Evolutionary conservation across 805 yeast species (phyloP).

Genomic region (Zygosaccharomyces pseudorouxii): DNA sequence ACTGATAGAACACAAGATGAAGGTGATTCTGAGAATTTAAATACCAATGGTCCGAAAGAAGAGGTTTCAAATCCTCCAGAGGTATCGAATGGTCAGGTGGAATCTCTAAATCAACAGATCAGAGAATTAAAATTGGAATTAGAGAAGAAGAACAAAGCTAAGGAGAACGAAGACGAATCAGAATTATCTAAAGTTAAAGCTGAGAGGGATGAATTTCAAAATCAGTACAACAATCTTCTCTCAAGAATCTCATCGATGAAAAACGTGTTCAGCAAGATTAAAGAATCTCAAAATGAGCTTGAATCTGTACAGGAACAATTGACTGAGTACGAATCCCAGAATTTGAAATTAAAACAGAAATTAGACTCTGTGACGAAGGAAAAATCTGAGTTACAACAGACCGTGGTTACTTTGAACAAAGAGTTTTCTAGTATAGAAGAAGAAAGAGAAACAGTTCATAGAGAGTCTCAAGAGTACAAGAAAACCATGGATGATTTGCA

Average conservation of each 20-base stretch:
- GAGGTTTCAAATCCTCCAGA: not conserved
- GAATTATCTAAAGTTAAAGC: conserved; percentile 38
- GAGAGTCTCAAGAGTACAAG: conserved; percentile 48
- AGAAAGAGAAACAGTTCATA: conserved; percentile 48
- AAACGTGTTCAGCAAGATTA: conserved; percentile 65
- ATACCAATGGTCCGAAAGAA: not conserved
- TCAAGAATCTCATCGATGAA: conserved; percentile 70
- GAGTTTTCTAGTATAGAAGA: conserved; percentile 46
- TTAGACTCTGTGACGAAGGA: conserved; percentile 35
- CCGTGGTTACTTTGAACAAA: conserved; percentile 36
- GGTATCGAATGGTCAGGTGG: not conserved
- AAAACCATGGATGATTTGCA: conserved; percentile 40
- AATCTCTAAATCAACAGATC: conserved; percentile 8
- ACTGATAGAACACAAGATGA: conserved; percentile 13
- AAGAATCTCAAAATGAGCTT: conserved; percentile 60
- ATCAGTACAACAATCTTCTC: conserved; percentile 57
- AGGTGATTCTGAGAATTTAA: not conserved
- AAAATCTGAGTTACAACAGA: conserved; percentile 32
- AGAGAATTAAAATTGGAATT: conserved; percentile 5
- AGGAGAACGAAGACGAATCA: conserved; percentile 8
- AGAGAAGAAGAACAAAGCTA: conserved; percentile 1
- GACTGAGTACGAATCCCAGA: conserved; percentile 43
- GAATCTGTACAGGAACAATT: conserved; percentile 51
- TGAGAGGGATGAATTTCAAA: conserved; percentile 55
- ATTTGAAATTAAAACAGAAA: conserved; percentile 34